phyloP scores from a whole-genome alignment of 2,329 filamentous ascomycete species.

The Grosmannia clavigera region DNA sequence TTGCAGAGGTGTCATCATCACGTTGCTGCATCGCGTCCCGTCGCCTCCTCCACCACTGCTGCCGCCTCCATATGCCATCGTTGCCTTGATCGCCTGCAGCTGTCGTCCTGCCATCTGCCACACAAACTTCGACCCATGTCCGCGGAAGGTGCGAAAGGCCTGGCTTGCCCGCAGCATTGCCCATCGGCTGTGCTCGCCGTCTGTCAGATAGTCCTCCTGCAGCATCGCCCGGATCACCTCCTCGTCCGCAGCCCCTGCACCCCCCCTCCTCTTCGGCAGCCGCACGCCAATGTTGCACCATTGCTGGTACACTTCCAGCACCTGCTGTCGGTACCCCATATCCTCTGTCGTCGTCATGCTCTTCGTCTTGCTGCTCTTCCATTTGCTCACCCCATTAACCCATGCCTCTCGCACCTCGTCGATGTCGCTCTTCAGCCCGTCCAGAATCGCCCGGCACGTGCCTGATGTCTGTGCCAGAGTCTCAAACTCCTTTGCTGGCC shows the following conservation, averaged over 20 bases:
- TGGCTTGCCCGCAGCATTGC: constrained; percentile 37
- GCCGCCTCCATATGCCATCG: background rate
- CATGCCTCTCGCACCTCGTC: constrained; percentile 19
- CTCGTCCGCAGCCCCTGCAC: constrained; percentile 12
- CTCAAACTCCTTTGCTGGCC: constrained; percentile 23
- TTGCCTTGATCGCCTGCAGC: constrained; percentile 33
- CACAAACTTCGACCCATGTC: constrained; percentile 18
- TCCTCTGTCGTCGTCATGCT: constrained; percentile 6
- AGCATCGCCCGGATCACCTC: constrained; percentile 22
- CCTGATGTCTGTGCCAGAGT: constrained; percentile 14
- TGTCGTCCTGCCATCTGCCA: constrained; percentile 38
- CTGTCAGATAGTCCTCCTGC: constrained; percentile 15
- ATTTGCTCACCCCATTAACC: constrained; percentile 9
- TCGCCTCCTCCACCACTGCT: constrained; percentile 2
- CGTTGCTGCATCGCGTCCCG: constrained; percentile 13
- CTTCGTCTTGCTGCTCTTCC: background rate
- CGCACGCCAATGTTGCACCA: constrained; percentile 28
- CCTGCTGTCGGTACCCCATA: constrained; percentile 15
- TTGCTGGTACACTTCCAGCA: constrained; percentile 24
- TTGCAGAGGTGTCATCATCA: constrained; percentile 23
- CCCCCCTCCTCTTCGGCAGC: constrained; percentile 14
- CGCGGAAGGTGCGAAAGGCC: constrained; percentile 28
- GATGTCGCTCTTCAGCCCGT: constrained; percentile 23
- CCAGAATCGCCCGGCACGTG: constrained; percentile 21
- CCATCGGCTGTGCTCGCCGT: constrained; percentile 27